These are phyloP conservation scores for Domatiomyces catenatus DNA, from an alignment of 2,329 filamentous ascomycete species.

Conservation along the genomic window DNA sequence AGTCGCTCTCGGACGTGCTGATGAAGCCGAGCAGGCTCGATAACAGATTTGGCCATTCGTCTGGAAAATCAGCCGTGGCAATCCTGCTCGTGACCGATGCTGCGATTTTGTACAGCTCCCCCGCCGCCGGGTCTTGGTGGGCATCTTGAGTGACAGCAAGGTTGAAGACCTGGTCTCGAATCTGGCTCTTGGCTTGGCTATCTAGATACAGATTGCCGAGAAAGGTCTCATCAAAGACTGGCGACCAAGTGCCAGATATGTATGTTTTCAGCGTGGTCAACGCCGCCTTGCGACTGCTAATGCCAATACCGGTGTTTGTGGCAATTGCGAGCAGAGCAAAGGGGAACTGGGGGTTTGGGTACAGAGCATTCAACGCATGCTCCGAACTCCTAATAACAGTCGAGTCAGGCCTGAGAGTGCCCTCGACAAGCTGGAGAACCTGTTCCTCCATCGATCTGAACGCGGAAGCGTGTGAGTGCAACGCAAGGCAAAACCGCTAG, in stretches of 20 bases:
- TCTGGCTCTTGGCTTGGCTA: constrained; percentile 56
- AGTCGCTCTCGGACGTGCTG: constrained; percentile 52
- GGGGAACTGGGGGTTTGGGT: constrained; percentile 56
- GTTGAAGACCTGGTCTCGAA: constrained; percentile 61
- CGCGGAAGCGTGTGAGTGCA: background rate
- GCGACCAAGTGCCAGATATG: constrained; percentile 71
- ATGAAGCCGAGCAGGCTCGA: constrained; percentile 66
- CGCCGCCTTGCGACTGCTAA: constrained; percentile 67
- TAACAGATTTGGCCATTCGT: constrained; percentile 83
- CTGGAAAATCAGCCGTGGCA: constrained; percentile 80
- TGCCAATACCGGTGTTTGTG: constrained; percentile 55
- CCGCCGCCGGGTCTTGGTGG: constrained; percentile 11
- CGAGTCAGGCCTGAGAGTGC: constrained; percentile 59
- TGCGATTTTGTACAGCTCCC: constrained; percentile 29
- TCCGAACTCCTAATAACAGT: constrained; percentile 63
- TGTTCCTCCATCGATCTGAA: constrained; percentile 65
- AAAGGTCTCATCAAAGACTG: constrained; percentile 52
- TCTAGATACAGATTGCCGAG: constrained; percentile 51
- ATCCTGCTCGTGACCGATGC: constrained; percentile 89
- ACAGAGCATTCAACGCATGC: constrained; percentile 58
- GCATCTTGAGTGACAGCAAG: constrained; percentile 57
- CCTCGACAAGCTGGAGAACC: constrained; percentile 72
- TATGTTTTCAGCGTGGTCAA: constrained; percentile 68
- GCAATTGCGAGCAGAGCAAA: constrained; percentile 67
- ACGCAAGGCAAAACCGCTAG: constrained; percentile 1